Evolutionary conservation across 495 filamentous ascomycete genomes (phyloP).

Genomic region (Lophiotrema nucula): DNA sequence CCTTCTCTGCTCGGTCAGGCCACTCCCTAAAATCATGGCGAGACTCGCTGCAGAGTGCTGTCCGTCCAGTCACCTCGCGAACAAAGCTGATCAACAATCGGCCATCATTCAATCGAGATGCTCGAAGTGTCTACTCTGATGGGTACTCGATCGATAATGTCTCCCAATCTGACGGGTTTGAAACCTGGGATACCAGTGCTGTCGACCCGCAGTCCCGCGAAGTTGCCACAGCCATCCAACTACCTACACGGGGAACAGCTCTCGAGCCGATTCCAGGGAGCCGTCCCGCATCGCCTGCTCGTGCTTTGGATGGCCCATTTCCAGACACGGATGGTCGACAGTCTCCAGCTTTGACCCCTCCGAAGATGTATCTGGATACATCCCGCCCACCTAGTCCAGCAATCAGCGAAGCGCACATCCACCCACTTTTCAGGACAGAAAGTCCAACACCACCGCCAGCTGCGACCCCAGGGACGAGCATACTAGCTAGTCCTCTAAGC

Average conservation of each 20-base stretch:
- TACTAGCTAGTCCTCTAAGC: conserved; percentile 68
- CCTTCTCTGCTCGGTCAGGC: conserved; percentile 26
- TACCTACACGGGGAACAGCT: conserved; percentile 46
- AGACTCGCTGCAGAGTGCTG: conserved; percentile 32
- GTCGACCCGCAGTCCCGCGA: conserved; percentile 60
- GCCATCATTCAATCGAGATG: conserved; percentile 19
- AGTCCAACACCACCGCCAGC: conserved; percentile 69
- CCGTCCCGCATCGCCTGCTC: conserved; percentile 47
- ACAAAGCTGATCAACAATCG: conserved; percentile 32
- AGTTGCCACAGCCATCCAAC: conserved; percentile 51
- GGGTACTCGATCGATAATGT: conserved; percentile 22
- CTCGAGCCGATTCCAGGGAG: conserved; percentile 60
- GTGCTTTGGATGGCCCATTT: conserved; percentile 39
- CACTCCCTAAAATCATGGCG: conserved; percentile 31
- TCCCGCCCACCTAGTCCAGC: conserved; percentile 37
- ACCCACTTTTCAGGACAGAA: conserved; percentile 78
- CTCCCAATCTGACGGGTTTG: conserved; percentile 55
- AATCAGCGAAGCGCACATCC: conserved; percentile 70
- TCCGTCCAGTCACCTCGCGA: conserved; percentile 35
- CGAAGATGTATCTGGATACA: conserved; percentile 9
- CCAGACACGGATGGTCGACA: neutral
- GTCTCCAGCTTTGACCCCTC: conserved; percentile 13
- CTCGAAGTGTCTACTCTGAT: conserved; percentile 24
- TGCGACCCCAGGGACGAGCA: conserved; percentile 64
- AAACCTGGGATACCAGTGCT: conserved; percentile 65